Conservation (phyloP, 2,329 filamentous ascomycete genomes). For the Teratosphaeria epicoccoides region DNA sequence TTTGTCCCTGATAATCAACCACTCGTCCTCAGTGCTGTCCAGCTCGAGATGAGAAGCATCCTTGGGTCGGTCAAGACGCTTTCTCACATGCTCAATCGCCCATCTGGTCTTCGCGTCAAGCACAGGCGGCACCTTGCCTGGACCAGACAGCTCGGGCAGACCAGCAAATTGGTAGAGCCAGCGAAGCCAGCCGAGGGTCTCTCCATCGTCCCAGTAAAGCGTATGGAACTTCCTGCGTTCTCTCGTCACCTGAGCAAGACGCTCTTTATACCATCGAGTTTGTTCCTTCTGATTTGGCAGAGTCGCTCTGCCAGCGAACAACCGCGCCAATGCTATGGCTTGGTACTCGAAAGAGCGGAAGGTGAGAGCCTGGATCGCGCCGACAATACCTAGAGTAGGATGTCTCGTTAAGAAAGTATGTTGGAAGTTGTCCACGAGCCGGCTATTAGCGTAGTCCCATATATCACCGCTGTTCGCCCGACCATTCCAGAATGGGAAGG, state of each 20-base stretch:
- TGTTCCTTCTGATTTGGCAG: constrained; percentile 10
- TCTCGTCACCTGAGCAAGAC: constrained; percentile 22
- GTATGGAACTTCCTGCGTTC: constrained; percentile 42
- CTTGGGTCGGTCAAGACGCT: not conserved
- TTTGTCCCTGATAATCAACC: not conserved
- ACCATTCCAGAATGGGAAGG: not conserved
- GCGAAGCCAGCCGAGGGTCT: constrained; percentile 40
- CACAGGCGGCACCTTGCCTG: not conserved
- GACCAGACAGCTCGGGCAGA: constrained; percentile 27
- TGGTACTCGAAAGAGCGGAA: constrained; percentile 49
- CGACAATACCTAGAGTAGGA: constrained; percentile 41
- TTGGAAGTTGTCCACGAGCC: not conserved
- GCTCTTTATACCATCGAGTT: constrained; percentile 35
- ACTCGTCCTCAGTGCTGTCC: not conserved
- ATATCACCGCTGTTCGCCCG: not conserved
- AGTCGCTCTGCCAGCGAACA: constrained; percentile 36
- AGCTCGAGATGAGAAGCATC: not conserved
- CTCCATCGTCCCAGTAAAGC: constrained; percentile 42
- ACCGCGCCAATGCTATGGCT: constrained; percentile 42
- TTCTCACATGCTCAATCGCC: not conserved
- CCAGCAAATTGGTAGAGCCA: constrained; percentile 41
- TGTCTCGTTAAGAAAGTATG: constrained; percentile 25
- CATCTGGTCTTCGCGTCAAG: not conserved
- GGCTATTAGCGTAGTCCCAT: not conserved
- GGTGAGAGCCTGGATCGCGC: constrained; percentile 41